Evolutionary conservation across 1,139 yeast species (phyloP).

Genomic region (Pichia norvegensis): DNA sequence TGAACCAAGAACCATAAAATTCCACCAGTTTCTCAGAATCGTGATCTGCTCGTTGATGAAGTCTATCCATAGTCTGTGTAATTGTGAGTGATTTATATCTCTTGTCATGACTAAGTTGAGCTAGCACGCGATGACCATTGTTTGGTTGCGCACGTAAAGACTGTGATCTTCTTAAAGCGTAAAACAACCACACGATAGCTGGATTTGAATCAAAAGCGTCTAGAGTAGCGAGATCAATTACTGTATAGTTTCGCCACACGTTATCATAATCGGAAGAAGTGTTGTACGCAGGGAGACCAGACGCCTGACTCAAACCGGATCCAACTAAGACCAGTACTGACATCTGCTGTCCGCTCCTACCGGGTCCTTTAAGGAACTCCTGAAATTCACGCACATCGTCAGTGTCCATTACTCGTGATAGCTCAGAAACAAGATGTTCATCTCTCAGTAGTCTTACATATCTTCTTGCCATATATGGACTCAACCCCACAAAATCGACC

Average conservation of each 20-base stretch:
- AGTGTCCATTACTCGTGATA: neutral
- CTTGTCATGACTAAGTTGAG: slow-evolving; percentile 35
- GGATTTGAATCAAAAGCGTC: slow-evolving; percentile 83
- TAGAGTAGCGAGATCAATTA: slow-evolving; percentile 82
- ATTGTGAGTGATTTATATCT: slow-evolving; percentile 45
- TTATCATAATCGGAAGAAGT: slow-evolving; percentile 38
- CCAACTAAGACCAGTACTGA: slow-evolving; percentile 67
- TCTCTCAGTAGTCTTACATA: too few species aligned
- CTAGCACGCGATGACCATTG: slow-evolving; percentile 61
- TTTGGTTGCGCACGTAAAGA: slow-evolving; percentile 69
- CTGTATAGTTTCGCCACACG: slow-evolving; percentile 64
- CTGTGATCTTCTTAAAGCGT: slow-evolving; percentile 56
- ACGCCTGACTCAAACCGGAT: slow-evolving; percentile 72
- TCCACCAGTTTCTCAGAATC: slow-evolving; percentile 44
- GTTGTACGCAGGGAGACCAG: slow-evolving; percentile 70
- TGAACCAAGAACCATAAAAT: slow-evolving; percentile 73
- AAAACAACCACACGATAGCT: slow-evolving; percentile 84
- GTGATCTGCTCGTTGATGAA: slow-evolving; percentile 61
- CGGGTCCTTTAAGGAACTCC: neutral
- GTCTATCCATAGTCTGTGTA: slow-evolving; percentile 79
- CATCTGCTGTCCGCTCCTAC: slow-evolving; percentile 28
- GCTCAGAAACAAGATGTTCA: neutral
- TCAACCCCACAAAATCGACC: too few species aligned
- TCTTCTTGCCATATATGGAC: too few species aligned
- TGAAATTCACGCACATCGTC: neutral